Evolutionary conservation across 495 filamentous ascomycete species (phyloP).

Genomic region (Podospora conica): DNA sequence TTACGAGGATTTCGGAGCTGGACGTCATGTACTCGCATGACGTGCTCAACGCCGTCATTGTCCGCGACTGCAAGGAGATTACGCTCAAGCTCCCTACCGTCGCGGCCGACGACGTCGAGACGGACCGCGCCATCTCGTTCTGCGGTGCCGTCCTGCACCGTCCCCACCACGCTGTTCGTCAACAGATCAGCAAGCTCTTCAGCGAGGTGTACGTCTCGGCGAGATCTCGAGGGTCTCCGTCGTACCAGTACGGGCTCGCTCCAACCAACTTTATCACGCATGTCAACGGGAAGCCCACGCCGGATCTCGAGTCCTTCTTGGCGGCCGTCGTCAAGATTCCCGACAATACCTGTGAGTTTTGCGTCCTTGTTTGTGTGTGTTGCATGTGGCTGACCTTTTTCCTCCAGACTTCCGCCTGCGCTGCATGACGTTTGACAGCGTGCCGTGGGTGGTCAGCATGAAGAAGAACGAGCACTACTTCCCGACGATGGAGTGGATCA

Average conservation of each 20-base stretch:
- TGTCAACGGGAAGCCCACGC: conserved; percentile 82
- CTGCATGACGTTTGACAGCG: conserved; percentile 93
- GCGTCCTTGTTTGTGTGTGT: not conserved
- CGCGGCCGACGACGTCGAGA: conserved; percentile 84
- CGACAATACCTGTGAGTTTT: conserved; percentile 74
- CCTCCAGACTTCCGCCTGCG: conserved; percentile 75
- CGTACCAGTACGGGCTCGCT: conserved; percentile 87
- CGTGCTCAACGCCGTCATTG: conserved; percentile 72
- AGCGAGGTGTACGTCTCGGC: conserved; percentile 95
- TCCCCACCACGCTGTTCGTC: conserved; percentile 91
- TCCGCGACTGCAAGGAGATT: conserved; percentile 80
- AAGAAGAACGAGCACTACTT: conserved; percentile 99
- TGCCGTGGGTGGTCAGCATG: conserved; percentile 96
- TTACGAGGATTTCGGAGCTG: conserved; percentile 86
- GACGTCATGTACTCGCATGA: conserved; percentile 96
- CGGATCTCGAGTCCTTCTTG: conserved; percentile 73
- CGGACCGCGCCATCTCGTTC: conserved; percentile 83
- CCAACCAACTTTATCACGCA: conserved; percentile 97
- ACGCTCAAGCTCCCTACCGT: conserved; percentile 76
- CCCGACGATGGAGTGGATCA: conserved; percentile 82
- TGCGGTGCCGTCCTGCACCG: conserved; percentile 90
- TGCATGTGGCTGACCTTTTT: not conserved
- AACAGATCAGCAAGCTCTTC: conserved; percentile 95
- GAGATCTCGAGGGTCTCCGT: conserved; percentile 73
- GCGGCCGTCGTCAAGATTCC: conserved; percentile 75